Percentiles rank a stretch among this genome's conserved stretches.
phyloP scores from a whole-genome alignment of 352 stramenopile genomes.

The Phytophthora hybrid region DNA sequence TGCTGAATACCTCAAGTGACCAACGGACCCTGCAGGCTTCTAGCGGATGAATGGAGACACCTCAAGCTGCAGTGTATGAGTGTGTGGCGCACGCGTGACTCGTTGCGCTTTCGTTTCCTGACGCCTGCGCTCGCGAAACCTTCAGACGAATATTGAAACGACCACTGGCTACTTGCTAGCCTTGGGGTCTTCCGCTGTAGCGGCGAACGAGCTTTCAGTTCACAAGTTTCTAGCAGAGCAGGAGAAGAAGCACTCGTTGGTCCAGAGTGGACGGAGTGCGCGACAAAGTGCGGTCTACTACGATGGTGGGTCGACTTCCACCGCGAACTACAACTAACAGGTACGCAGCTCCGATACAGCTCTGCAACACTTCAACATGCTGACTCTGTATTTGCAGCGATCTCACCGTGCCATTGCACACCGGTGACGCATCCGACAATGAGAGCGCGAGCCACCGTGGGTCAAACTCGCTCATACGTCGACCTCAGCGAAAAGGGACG shows the following conservation, averaged over 20 bases:
- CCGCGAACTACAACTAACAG: conserved; percentile 16
- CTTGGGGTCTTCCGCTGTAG: not conserved
- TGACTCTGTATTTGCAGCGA: conserved; percentile 31
- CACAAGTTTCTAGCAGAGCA: conserved; percentile 22
- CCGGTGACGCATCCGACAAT: conserved; percentile 23
- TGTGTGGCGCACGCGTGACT: conserved; percentile 12
- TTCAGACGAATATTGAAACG: conserved; percentile 37
- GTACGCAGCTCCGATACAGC: conserved; percentile 7
- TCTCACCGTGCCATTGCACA: conserved; percentile 35
- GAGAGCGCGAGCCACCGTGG: conserved; percentile 27
- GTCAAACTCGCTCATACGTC: conserved; percentile 33
- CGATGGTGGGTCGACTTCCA: conserved; percentile 30
- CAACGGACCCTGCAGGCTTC: conserved; percentile 22
- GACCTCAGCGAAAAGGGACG: conserved; percentile 39
- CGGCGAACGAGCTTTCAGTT: conserved; percentile 9
- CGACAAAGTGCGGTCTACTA: conserved; percentile 1
- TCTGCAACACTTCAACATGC: not conserved
- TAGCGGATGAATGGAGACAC: conserved; percentile 9
- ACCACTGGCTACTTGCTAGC: conserved; percentile 12
- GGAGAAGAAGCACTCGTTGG: not conserved
- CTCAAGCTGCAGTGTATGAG: not conserved
- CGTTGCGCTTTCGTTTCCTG: conserved; percentile 23
- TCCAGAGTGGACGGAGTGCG: not conserved
- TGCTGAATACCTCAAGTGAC: conserved; percentile 17
- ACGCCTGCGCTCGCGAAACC: conserved; percentile 21